These are phyloP conservation scores for Backusella morwellensis DNA, from an alignment of 192 early-diverging fungal genomes.

Conservation along the genomic window DNA sequence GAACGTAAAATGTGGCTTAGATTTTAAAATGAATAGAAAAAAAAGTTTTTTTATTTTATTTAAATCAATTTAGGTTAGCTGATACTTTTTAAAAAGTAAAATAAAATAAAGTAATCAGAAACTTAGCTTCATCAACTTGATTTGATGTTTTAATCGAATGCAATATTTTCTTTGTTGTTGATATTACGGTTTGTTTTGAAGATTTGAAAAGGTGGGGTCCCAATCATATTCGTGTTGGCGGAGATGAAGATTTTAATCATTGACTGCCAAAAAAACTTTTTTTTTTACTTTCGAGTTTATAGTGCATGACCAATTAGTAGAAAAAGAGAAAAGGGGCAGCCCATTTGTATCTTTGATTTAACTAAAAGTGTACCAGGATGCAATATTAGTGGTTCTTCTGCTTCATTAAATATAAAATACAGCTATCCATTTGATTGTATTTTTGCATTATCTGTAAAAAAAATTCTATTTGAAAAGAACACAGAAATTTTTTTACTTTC, in stretches of 20 bases:
- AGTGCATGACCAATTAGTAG: not conserved
- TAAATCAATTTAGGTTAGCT: not conserved
- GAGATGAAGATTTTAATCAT: not conserved
- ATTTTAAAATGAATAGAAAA: not conserved
- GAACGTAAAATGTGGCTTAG: not conserved
- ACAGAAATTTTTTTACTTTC: not conserved
- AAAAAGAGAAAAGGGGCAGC: not conserved
- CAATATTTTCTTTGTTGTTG: not conserved
- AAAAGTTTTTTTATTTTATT: not conserved
- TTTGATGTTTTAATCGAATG: not conserved
- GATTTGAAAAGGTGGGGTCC: not conserved
- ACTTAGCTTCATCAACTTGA: not conserved
- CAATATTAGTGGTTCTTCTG: constrained; percentile 1
- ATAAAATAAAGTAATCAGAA: not conserved
- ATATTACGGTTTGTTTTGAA: not conserved
- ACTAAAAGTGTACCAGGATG: not conserved
- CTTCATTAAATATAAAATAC: not conserved
- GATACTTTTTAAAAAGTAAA: not conserved
- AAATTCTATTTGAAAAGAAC: not conserved
- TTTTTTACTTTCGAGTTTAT: not conserved
- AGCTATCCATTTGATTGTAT: not conserved
- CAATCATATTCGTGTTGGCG: not conserved
- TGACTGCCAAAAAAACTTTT: not conserved
- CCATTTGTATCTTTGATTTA: not conserved
- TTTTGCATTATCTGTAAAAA: not conserved